Conservation (phyloP, 257 asterid species). For the Nicotiana benthamiana region DNA sequence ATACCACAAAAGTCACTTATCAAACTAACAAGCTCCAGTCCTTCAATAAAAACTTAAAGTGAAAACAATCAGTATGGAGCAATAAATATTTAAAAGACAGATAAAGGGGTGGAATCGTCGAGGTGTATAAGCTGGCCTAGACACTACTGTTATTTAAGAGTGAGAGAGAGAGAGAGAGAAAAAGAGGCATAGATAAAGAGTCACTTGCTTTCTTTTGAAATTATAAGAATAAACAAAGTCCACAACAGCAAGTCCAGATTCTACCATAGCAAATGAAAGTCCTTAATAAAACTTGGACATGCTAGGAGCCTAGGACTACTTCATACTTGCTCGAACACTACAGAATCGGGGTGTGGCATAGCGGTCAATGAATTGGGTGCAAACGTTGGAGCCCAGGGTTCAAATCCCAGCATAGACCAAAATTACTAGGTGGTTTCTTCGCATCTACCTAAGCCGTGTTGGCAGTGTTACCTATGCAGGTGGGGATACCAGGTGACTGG, state of each 20-base stretch:
- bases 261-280: neutral
- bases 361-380: no score
- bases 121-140: neutral
- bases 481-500: no score
- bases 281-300: neutral
- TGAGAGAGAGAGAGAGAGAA: no score
- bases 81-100: neutral
- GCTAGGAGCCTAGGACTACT: neutral
- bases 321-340: neutral
- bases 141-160: neutral
- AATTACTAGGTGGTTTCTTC: no score
- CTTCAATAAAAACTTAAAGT: neutral
- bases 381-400: no score
- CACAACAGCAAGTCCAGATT: neutral
- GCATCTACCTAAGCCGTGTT: no score
- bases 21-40: neutral
- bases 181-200: no score
- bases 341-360: no score
- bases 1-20: neutral
- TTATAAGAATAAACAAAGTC: neutral
- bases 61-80: neutral
- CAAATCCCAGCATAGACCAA: no score
- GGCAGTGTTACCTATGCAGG: no score
- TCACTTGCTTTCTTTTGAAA: neutral
- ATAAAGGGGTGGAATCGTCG: neutral